Evolutionary conservation across 2,329 filamentous ascomycete genomes (phyloP).

Genomic region (Botrytis tulipae): DNA sequence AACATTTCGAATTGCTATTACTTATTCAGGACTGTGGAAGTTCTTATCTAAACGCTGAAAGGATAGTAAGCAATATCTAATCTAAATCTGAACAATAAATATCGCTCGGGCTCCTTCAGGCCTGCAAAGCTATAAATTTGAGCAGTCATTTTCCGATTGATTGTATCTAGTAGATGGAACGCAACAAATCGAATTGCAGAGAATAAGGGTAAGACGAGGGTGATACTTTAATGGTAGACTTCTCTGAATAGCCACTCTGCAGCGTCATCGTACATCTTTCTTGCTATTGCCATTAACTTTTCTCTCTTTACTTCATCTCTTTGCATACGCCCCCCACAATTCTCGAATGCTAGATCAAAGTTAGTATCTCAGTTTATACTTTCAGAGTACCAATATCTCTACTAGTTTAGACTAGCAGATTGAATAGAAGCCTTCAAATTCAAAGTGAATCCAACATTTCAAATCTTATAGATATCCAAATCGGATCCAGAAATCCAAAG

Average conservation of each 20-base stretch:
- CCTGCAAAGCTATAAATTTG: background rate
- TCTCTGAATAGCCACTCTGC: constrained; percentile 19
- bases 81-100: background rate
- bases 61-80: background rate
- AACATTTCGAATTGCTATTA: background rate
- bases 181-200: too few relatives aligned
- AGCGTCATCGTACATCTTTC: constrained; percentile 15
- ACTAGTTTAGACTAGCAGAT: background rate
- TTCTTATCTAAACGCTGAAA: background rate
- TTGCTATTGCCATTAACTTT: background rate
- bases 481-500: background rate
- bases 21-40: background rate
- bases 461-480: background rate
- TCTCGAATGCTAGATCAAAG: constrained; percentile 6
- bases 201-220: background rate
- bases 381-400: background rate
- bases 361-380: background rate
- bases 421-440: background rate
- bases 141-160: background rate
- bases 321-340: background rate
- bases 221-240: constrained; percentile 7
- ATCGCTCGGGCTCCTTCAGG: background rate
- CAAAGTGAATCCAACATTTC: background rate
- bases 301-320: background rate
- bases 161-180: background rate